Percentiles rank a stretch among this genome's conserved stretches.
Conservation (phyloP, 257 asterid species). For the Hygrophila difformis region DNA sequence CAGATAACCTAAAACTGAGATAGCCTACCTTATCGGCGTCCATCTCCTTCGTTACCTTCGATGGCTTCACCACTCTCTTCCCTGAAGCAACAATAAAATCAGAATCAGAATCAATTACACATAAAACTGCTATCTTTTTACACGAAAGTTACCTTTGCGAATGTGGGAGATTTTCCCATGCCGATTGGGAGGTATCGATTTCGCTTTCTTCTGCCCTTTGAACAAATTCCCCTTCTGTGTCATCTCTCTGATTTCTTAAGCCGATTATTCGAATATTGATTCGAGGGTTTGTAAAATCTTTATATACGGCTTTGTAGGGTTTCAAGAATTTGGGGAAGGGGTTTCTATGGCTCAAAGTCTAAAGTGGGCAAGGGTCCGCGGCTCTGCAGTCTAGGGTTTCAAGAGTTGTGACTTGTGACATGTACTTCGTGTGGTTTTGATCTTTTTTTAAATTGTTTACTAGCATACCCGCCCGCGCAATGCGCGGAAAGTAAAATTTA, state of each 20-base stretch:
- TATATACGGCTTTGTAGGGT: too few species aligned
- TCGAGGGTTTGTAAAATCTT: constrained; percentile 27
- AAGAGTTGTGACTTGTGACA: too few species aligned
- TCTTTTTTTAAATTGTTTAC: too few species aligned
- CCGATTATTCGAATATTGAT: not conserved
- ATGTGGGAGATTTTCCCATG: constrained; percentile 63
- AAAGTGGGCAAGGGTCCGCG: too few species aligned
- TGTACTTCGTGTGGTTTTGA: too few species aligned
- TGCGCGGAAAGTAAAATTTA: too few species aligned
- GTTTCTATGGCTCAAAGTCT: too few species aligned
- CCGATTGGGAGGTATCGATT: constrained; percentile 69
- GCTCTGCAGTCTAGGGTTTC: too few species aligned
- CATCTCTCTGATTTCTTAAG: constrained; percentile 23
- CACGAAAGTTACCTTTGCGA: constrained; percentile 49
- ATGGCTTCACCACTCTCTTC: constrained; percentile 64
- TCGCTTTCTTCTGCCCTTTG: constrained; percentile 70
- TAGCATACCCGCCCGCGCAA: too few species aligned
- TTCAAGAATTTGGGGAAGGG: too few species aligned
- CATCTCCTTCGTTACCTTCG: constrained; percentile 65
- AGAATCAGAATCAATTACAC: not conserved
- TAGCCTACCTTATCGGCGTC: constrained; percentile 51
- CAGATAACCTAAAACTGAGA: not conserved
- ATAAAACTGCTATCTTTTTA: not conserved
- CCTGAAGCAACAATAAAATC: constrained; percentile 30
- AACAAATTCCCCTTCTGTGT: constrained; percentile 62